A percentile compares a stretch with the other conserved stretches of the same genome.
Evolutionary conservation across 805 yeast species (phyloP).

Genomic region (Zygosaccharomyces rouxii): DNA sequence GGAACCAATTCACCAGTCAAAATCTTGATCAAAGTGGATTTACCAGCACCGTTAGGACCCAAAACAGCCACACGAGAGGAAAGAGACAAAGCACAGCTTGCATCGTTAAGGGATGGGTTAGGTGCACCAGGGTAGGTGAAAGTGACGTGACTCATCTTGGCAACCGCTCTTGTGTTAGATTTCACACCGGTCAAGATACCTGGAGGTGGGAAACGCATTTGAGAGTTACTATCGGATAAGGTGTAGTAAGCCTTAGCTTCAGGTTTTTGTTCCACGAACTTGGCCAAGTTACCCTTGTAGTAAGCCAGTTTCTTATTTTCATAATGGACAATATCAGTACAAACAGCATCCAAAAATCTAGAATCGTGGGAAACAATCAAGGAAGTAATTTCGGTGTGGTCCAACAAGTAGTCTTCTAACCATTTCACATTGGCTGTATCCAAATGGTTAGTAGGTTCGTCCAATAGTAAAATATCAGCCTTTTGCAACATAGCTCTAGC

Average conservation of each 20-base stretch:
- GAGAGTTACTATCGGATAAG: conserved; percentile 83
- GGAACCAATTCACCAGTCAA: conserved; percentile 91
- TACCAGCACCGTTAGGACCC: conserved; percentile 99
- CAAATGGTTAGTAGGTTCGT: conserved; percentile 98
- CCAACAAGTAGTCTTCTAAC: conserved; percentile 82
- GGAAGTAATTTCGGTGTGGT: conserved; percentile 84
- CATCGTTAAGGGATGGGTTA: conserved; percentile 73
- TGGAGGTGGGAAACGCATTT: conserved; percentile 98
- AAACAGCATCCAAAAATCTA: conserved; percentile 89
- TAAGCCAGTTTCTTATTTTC: conserved; percentile 92
- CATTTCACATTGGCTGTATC: conserved; percentile 92
- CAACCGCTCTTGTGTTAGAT: conserved; percentile 90
- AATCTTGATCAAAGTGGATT: conserved; percentile 89
- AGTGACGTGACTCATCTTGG: conserved; percentile 77
- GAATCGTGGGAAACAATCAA: conserved; percentile 97
- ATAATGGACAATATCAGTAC: conserved; percentile 95
- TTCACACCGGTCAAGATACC: conserved; percentile 97
- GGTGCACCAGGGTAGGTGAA: conserved; percentile 86
- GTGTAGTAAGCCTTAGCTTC: conserved; percentile 96
- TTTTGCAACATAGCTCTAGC: conserved; percentile 99
- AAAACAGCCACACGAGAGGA: conserved; percentile 96
- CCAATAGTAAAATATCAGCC: conserved; percentile 90
- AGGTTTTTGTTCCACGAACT: conserved; percentile 85
- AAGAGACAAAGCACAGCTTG: conserved; percentile 85
- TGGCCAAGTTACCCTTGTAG: conserved; percentile 93